phyloP scores from a whole-genome alignment of 2,329 filamentous ascomycete species.

The Knufia fluminis region DNA sequence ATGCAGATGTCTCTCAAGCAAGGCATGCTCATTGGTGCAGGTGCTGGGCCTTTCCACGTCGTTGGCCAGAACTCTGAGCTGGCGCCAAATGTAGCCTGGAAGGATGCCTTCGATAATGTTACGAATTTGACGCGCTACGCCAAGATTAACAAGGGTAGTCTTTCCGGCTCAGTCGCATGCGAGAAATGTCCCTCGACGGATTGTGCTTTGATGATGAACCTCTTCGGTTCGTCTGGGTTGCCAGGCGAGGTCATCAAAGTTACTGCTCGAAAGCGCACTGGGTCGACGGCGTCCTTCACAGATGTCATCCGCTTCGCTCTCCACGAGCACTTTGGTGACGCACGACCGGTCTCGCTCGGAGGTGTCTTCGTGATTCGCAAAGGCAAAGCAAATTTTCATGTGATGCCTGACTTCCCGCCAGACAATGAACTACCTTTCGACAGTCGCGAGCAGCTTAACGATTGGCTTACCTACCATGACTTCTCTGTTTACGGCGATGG shows the following conservation, averaged over 20 bases:
- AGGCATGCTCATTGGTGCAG: constrained; percentile 34
- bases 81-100: constrained; percentile 31
- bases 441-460: constrained; percentile 25
- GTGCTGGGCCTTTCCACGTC: constrained; percentile 36
- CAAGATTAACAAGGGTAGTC: constrained; percentile 20
- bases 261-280: constrained; percentile 26
- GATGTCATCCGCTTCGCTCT: constrained; percentile 28
- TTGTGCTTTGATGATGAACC: constrained; percentile 37
- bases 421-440: constrained; percentile 23
- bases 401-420: constrained; percentile 39
- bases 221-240: constrained; percentile 31
- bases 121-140: constrained; percentile 26
- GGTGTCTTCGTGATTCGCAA: constrained; percentile 34
- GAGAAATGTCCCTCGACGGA: constrained; percentile 23
- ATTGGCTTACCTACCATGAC: constrained; percentile 35
- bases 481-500: constrained; percentile 22
- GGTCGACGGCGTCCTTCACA: constrained; percentile 27
- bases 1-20: constrained; percentile 30
- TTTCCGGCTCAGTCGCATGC: constrained; percentile 17
- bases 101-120: constrained; percentile 16
- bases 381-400: constrained; percentile 32
- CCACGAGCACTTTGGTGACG: constrained; percentile 27
- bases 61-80: constrained; percentile 37
- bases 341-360: constrained; percentile 31
- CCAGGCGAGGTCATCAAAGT: constrained; percentile 31